Evolutionary conservation across 345 rosid genomes (phyloP), one percentile per base, ranked within the genome.

Genomic region (Euphorbia pulcherrima): DNA sequence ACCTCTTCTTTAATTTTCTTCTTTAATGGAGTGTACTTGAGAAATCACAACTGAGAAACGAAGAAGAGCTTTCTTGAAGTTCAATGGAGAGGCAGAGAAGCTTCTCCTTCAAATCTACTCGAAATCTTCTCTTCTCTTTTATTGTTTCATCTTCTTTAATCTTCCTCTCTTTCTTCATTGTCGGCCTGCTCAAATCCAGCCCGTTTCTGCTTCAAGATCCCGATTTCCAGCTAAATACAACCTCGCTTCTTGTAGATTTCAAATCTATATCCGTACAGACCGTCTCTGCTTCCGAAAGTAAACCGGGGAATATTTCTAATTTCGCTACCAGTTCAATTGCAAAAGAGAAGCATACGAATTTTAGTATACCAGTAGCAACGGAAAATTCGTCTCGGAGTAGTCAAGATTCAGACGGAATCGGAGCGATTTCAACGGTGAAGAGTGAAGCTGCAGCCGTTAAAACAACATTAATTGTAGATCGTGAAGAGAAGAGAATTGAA

Each of bases 1-100:
- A 28, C 8, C 26, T 12, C 4, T 23, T 62, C 27, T 58, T 8
- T 14, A 5, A 30, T 29, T 11, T 12, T 6, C n/a, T 17, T 4
- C 0, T 52, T 16, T 41, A 26, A 11, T n/a, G 12, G 48, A 20
- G 10, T 2, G 48, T 23, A 35, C 33, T 37, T 55, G n/a, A n/a
- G n/a, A n/a, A n/a, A n/a, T n/a, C 7, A 7, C 37, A 33, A 33
- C 37, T 33, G 24, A 56, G 64, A 50, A 11, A 51, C 37, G 6
- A 4, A 28, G 6, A 4, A 28, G 61, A 57, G 61, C 47, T 14
- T n/a, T 33, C 4, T 33, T 33, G 37, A 33, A 48, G 8, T 8
- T 55, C 20, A 60, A 93, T 93, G 98, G 97, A 90, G 77, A 86
- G 90, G 76, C 96, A 85, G 68, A 74, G 79, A 72, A 93, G 92